Evolutionary conservation across 176 grass and related monocot species (phyloP).

Genomic region (Carex myosuroides): DNA sequence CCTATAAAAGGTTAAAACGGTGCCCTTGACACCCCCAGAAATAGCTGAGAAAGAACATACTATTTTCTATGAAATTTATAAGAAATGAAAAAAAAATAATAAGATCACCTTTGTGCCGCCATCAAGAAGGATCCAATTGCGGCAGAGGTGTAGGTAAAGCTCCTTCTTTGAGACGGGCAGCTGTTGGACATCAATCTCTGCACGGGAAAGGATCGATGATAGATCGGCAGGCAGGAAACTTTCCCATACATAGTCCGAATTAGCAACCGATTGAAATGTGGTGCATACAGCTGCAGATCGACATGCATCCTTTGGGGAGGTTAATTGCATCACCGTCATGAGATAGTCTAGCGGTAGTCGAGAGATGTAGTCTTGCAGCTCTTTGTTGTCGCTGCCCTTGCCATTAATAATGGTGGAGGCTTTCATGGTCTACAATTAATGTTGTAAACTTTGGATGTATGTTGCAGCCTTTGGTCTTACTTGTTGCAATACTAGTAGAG

Average conservation of each 20-base stretch:
- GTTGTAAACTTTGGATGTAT: too few relatives aligned
- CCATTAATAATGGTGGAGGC: neutral
- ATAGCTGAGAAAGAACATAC: too few relatives aligned
- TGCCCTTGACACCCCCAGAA: too few relatives aligned
- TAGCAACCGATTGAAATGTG: neutral
- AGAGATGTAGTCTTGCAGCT: neutral
- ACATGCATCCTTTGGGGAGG: conserved; percentile 2
- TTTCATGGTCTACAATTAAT: neutral
- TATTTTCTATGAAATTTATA: too few relatives aligned
- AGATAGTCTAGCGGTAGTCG: neutral
- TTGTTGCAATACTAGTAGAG: too few relatives aligned
- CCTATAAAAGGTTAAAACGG: too few relatives aligned
- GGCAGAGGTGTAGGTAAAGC: conserved; percentile 22
- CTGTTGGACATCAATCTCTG: neutral
- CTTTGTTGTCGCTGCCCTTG: neutral
- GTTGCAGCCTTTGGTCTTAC: too few relatives aligned
- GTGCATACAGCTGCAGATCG: conserved; percentile 14
- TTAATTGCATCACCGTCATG: neutral
- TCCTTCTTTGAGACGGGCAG: conserved; percentile 5
- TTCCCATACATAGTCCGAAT: conserved; percentile 16
- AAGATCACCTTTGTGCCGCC: conserved; percentile 14
- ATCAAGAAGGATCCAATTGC: conserved; percentile 15
- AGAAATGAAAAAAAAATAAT: too few relatives aligned
- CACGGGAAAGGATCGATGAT: neutral
- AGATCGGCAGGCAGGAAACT: conserved; percentile 13